Conservation (phyloP, 345 rosid genomes). For the Bruguiera sexangula region DNA sequence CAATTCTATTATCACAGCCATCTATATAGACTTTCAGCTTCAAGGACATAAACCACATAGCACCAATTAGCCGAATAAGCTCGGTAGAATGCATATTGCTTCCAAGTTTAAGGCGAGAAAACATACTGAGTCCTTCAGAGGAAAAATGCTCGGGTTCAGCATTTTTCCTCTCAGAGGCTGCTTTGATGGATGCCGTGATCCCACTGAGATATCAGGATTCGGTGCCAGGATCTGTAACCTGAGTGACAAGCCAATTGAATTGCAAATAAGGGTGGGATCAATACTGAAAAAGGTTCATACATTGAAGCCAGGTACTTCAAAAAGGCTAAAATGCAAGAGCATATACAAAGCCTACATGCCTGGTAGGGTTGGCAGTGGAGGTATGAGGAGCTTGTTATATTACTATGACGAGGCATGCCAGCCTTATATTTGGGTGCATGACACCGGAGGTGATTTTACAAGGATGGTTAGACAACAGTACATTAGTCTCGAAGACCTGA, state of each 20-base stretch:
- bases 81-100: constrained; percentile 18
- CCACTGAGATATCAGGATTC: constrained; percentile 44
- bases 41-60: neutral
- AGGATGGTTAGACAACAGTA: constrained; percentile 92
- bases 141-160: constrained; percentile 44
- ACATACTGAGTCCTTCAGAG: constrained; percentile 28
- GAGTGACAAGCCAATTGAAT: constrained; percentile 66
- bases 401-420: constrained; percentile 69
- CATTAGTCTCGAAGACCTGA: constrained; percentile 73
- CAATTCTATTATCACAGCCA: constrained; percentile 11
- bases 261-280: constrained; percentile 80
- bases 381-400: constrained; percentile 60
- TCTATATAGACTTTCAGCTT: constrained; percentile 9
- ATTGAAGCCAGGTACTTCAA: constrained; percentile 77
- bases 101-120: constrained; percentile 41
- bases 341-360: constrained; percentile 75
- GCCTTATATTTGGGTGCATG: constrained; percentile 86
- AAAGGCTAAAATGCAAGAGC: constrained; percentile 66
- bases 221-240: constrained; percentile 73
- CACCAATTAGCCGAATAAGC: too few relatives aligned
- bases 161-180: constrained; percentile 48
- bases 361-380: constrained; percentile 25
- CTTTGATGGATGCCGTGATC: constrained; percentile 69
- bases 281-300: constrained; percentile 73
- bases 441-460: constrained; percentile 59